Base-by-base conservation (phyloP, 2,329 filamentous ascomycete genomes). In the Onygena corvina region DNA sequence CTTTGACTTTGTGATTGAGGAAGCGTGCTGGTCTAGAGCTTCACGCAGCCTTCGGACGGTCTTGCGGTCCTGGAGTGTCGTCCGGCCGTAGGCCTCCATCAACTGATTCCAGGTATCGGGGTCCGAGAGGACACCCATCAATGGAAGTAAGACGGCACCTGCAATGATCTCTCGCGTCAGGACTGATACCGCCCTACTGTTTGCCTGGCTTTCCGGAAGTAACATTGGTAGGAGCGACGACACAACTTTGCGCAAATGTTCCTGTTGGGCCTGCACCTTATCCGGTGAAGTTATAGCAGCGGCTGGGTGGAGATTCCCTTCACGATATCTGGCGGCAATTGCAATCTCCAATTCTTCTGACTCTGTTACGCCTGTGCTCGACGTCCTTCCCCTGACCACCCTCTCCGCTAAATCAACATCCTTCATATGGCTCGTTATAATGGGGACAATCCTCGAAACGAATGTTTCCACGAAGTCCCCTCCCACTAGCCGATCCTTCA, bases 41-140 rank as follows among this genome's bases (percentile, higher is more conserved):
- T 88, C 90, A 49, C 92, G 81, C 48, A 98, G 76, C 64, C 88
- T 94, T 50, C 86, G 82, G 33, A 98, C 90, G 0, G 89, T 95
- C 54, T 94, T 96, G 31, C 93, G 80, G 64, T 98, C 93, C 65
- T 96, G 92, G 35, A 98, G 74, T 71, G 94, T 83, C 21, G 84
- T 83, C 46, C 86, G 81, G 14, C 88, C 81, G 66, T 84, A 87
- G 50, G 83, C 89, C 66, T 96, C 90, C 75, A 96, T 87, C 52
- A 94, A 67, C 64, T 95, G 89, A 60, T 98, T 96, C 90, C 90
- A 98, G 6, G 84, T 94, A 68, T 98, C 93, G 1, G 93, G 89
- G 58, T 98, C 90, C 3, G 86, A 79, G 14, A 98, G 71, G 53
- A 88, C 72, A 58, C 83, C 80, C 61, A 95, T 75, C 18, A 93